Evolutionary conservation across 768 basidiomycete species (phyloP), one percentile per base, ranked within the genome.

Genomic region (Kwoniella sp.): DNA sequence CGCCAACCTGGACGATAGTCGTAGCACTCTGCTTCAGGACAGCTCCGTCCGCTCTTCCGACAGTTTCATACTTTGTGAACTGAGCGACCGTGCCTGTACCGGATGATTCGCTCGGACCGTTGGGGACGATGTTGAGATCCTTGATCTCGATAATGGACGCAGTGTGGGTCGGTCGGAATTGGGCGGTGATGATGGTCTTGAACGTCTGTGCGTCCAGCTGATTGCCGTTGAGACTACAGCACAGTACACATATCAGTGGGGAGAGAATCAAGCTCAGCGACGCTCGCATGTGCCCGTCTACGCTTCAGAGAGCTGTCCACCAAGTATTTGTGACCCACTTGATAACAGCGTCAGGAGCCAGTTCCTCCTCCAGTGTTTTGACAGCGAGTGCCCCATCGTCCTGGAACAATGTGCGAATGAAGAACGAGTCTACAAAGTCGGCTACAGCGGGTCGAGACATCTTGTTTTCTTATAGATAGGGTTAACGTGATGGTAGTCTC

Each of bases 191-290:
- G 59, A 61, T 28, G n/a, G 26, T 34, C 28, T 50, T 38, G 59
- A 61, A 61, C 3, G 20, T 25, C 50, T 51, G 25, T 1, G 59
- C 48, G 34, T 47, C 34, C 28, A 61, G 50, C 28, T 15, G 3
- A 20, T 51, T 53, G 9, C 59, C 59, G n/a, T 61, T 61, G 30
- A 61, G 52, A 47, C 59, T 61, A n/a, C n/a, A n/a, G n/a, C n/a
- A n/a, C n/a, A n/a, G n/a, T n/a, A n/a, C n/a, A n/a, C n/a, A n/a
- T n/a, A n/a, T n/a, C n/a, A n/a, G n/a, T n/a, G n/a, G n/a, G n/a
- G n/a, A n/a, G n/a, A n/a, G n/a, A n/a, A n/a, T n/a, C n/a, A n/a
- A n/a, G 41, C 41, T 11, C n/a, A 11, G 41, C 41, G n/a, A n/a
- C 41, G n/a, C n/a, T 45, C 11, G 41, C n/a, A 45, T 45, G 12